Base-by-base conservation (phyloP, 768 basidiomycete genomes). In the Agrocybe pediades region DNA sequence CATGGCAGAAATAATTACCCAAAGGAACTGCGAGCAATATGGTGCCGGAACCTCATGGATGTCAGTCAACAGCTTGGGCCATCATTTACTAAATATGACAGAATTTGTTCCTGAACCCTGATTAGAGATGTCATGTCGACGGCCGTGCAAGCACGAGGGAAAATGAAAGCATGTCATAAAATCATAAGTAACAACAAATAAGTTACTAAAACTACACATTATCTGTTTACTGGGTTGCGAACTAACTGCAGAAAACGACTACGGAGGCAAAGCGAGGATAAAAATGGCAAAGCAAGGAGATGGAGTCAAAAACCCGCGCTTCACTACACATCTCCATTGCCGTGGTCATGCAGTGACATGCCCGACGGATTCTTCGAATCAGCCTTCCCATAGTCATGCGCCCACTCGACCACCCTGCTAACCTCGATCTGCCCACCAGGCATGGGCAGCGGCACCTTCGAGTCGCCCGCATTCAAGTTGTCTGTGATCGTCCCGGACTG, bases 401-500 rank as follows among this genome's bases (percentile, higher is more conserved):
- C 27, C 49, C 49, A 51, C 41, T 51, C 41, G 21, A 51, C 26
- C 15, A 51, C 49, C 30, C 42, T 51, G 49, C 24, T 51, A 19
- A 51, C 49, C 26, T 42, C 49, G 8, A 51, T 41, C 26, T 51
- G 40, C 13, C 25, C 30, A 5, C 33, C 33, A 36, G 33, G 33
- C n/a, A n/a, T n/a, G n/a, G n/a, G n/a, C 33, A 36, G 33, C 13
- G 33, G 33, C 13, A 13, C 33, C 33, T 36, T 36, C 5, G 33
- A 36, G n/a, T 36, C 33, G 3, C 29, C 29, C 15, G 11, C 33
- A n/a, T n/a, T n/a, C 11, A 36, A 11, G n/a, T 11, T 15, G 11
- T 36, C 33, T n/a, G 33, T 5, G 33, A 36, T 13, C 13, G 33
- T 36, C 33, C n/a, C 13, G 11, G 33, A 15, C 13, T 36, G 33